Evolutionary conservation across 345 rosid species (phyloP).

Genomic region (Arabis alpina): DNA sequence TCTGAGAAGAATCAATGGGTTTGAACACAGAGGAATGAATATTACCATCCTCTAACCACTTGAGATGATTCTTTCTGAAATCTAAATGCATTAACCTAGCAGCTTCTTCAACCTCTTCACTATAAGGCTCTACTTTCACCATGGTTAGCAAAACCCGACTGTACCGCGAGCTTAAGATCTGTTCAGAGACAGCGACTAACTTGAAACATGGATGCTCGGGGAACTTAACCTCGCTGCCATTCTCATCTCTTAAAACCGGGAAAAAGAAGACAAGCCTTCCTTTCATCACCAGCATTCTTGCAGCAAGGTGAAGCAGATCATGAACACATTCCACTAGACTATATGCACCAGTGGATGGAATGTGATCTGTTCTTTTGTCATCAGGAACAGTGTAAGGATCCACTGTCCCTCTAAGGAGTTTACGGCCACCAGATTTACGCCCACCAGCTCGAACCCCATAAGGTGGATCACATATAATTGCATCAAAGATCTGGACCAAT

Average conservation of each 20-base stretch:
- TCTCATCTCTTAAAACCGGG: constrained; percentile 81
- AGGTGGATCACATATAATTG: constrained; percentile 91
- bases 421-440: constrained; percentile 93
- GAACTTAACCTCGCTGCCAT: constrained; percentile 47
- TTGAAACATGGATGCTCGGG: constrained; percentile 86
- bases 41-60: constrained; percentile 90
- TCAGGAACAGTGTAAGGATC: constrained; percentile 92
- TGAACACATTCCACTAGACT: constrained; percentile 89
- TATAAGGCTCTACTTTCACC: constrained; percentile 73
- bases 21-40: constrained; percentile 83
- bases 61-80: constrained; percentile 85
- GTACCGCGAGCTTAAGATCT: constrained; percentile 82
- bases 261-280: constrained; percentile 93
- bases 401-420: constrained; percentile 77
- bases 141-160: constrained; percentile 84
- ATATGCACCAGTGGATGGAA: constrained; percentile 92
- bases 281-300: constrained; percentile 78
- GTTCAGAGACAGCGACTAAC: constrained; percentile 76
- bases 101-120: constrained; percentile 59
- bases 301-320: constrained; percentile 87
- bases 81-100: constrained; percentile 74
- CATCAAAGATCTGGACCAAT: constrained; percentile 71
- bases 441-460: constrained; percentile 99
- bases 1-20: constrained; percentile 55
- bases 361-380: constrained; percentile 88